Base-by-base conservation (phyloP, 2,329 filamentous ascomycete species). In the Gnomoniopsis sp. region DNA sequence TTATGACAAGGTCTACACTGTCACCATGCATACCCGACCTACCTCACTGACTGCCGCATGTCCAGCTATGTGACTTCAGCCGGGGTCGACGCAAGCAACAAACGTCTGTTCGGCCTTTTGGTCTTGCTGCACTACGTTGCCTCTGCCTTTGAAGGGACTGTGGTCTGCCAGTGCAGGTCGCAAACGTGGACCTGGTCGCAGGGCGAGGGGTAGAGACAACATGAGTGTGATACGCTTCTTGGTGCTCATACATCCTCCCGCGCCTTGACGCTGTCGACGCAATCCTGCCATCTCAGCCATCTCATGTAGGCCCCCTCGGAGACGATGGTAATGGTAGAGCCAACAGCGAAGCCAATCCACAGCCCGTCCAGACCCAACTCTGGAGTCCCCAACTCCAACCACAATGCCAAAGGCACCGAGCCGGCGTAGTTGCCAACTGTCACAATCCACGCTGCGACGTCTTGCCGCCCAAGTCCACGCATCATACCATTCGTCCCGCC, bases 381-480 rank as follows among this genome's bases (percentile, higher is more conserved):
- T 1, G 66, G 66, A 1, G 70, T 53, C 1, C 73, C 72, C 3
- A 75, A 55, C 58, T 74, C 73, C 12, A 75, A 64, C 72, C 72
- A 75, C 7, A 74, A 67, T 1, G 74, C 71, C 26, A 74, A 36
- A 0, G 74, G 74, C 6, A 76, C 71, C 1, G 73, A 72, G 12
- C 61, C 70, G n/a, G 71, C 59, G 60, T 76, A 76, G 54, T 76
- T 74, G 23, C 74, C 67, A 1, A 58, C 61, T 2, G 74, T 69
- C 0, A 73, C 72, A 3, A 74, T 66, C 62, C 68, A 73, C 3
- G 71, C 74, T 6, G 72, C 74, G 2, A 74, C 60, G 11, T 67
- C 68, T 55, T 76, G 74, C n/a, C 69, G 67, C 0, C 73, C 74
- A 4, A 76, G 68, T 15, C 74, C 74, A 6, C 74, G 70, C 19